These are phyloP conservation scores for Neospora caninum DNA, from an alignment of 169 alveolate genomes.

Conservation along the genomic window DNA sequence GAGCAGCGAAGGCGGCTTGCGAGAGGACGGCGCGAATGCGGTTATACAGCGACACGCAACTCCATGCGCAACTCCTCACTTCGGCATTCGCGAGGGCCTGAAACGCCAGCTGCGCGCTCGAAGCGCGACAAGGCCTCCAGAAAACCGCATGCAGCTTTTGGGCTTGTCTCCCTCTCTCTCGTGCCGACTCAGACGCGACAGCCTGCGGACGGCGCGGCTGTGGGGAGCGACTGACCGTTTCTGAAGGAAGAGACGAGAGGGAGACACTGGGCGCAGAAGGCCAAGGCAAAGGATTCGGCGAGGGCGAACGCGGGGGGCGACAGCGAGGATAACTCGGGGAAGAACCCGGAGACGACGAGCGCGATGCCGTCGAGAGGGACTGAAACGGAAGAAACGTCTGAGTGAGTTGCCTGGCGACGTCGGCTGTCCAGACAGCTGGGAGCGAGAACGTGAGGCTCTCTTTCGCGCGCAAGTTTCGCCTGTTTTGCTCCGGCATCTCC, in stretches of 20 bases:
- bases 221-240: not conserved
- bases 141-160: not conserved
- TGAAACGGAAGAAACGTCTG: not conserved
- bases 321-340: not conserved
- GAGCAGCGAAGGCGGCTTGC: not conserved
- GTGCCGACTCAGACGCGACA: not conserved
- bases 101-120: not conserved
- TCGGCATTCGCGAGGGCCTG: not conserved
- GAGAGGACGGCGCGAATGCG: not conserved
- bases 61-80: not conserved
- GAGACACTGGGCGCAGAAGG: not conserved
- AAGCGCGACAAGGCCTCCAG: not conserved
- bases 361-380: not conserved
- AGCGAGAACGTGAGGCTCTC: not conserved
- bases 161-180: too few species aligned
- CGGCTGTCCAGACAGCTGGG: not conserved
- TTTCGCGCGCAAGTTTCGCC: not conserved
- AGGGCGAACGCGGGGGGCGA: not conserved
- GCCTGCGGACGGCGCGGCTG: not conserved
- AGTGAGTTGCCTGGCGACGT: not conserved
- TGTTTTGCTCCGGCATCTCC: not conserved
- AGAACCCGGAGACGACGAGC: not conserved
- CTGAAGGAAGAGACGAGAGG: not conserved
- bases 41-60: not conserved
- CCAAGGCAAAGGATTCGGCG: not conserved